Conservation (phyloP, 768 basidiomycete genomes). For the Boletus eberwhitei region DNA sequence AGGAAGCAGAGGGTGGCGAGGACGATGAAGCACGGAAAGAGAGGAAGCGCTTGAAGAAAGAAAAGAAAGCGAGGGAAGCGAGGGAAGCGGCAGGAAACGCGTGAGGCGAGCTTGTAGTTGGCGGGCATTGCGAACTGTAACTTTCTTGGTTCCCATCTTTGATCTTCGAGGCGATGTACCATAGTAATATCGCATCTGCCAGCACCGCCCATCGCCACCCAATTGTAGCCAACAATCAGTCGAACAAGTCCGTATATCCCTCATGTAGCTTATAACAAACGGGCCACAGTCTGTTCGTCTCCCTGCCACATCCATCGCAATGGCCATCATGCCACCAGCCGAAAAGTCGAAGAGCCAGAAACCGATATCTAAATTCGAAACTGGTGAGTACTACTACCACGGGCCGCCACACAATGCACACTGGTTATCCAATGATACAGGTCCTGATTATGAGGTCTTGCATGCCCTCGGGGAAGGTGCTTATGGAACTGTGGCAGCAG, state of each 20-base stretch:
- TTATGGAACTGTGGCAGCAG: conserved; percentile 88
- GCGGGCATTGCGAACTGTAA: background rate
- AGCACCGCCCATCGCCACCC: background rate
- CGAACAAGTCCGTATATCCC: background rate
- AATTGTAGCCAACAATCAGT: conserved; percentile 8
- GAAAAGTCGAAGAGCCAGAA: conserved; percentile 47
- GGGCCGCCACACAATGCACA: background rate
- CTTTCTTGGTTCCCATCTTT: conserved; percentile 10
- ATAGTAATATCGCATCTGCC: background rate
- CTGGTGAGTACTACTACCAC: conserved; percentile 42
- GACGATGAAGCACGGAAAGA: conserved; percentile 62
- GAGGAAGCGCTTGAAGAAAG: conserved; percentile 64
- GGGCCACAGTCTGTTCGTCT: background rate
- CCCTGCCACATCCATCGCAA: background rate
- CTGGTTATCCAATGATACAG: conserved; percentile 32
- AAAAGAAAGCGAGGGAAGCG: conserved; percentile 58
- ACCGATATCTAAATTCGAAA: conserved; percentile 70
- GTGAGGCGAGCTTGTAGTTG: conserved; percentile 4
- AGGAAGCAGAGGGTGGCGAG: conserved; percentile 39
- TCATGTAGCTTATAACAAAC: conserved; percentile 1
- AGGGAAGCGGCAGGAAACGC: conserved; percentile 37
- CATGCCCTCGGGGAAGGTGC: conserved; percentile 82
- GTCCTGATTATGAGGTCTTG: conserved; percentile 70
- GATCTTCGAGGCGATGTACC: conserved; percentile 8
- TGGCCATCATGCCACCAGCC: conserved; percentile 4